These are phyloP conservation scores for Breviolum minutum DNA, from an alignment of 73 alveolate genomes.

Conservation along the genomic window DNA sequence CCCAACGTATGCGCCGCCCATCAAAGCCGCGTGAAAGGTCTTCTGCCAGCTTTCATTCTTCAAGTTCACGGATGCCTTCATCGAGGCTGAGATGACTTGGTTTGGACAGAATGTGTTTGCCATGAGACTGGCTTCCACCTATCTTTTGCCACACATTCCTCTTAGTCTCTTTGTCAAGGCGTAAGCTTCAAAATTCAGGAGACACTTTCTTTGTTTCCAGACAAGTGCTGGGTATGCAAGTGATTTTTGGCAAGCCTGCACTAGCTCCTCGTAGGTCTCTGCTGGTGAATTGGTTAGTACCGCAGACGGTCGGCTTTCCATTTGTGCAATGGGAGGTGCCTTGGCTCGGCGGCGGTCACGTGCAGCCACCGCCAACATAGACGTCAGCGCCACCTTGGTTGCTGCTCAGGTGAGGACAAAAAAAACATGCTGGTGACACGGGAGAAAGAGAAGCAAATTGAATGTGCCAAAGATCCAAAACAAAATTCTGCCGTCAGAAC, in stretches of 20 bases:
- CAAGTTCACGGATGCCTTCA: conserved; percentile 13
- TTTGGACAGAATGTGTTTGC: no score
- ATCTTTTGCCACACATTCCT: no score
- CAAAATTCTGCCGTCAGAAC: no score
- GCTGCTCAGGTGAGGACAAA: neutral
- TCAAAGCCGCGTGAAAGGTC: neutral
- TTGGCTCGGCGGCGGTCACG: conserved; percentile 31
- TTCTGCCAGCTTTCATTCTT: conserved; percentile 34
- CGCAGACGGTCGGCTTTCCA: conserved; percentile 8
- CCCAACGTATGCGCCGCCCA: conserved; percentile 56
- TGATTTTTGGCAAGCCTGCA: neutral
- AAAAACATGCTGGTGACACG: neutral
- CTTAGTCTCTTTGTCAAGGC: no score
- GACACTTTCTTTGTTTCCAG: neutral
- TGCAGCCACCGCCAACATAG: neutral
- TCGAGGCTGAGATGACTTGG: neutral
- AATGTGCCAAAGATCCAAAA: no score
- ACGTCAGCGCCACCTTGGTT: conserved; percentile 11
- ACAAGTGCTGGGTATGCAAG: neutral
- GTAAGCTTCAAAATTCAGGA: neutral
- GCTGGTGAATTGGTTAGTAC: neutral
- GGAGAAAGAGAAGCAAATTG: no score
- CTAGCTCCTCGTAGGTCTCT: conserved; percentile 38
- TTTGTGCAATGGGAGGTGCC: neutral
- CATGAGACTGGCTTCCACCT: no score